Conservation (phyloP, 1,284 basidiomycete genomes). For the Apiotrichum montevideense region DNA sequence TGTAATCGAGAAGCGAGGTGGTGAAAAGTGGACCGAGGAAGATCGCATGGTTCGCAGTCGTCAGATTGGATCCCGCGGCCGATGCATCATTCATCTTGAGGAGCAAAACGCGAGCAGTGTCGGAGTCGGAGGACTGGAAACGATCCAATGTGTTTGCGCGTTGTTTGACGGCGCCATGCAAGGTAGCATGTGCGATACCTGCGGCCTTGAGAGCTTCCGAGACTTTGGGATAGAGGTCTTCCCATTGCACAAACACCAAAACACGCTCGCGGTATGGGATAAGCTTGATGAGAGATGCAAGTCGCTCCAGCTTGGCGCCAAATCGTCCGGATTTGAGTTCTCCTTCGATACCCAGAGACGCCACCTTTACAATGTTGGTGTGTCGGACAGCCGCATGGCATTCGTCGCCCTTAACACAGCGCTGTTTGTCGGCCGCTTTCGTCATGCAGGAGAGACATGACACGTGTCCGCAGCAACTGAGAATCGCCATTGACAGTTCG, state of each 20-base stretch:
- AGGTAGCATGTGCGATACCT: constrained; percentile 69
- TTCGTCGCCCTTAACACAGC: constrained; percentile 65
- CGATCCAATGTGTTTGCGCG: constrained; percentile 74
- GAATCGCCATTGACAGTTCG: constrained; percentile 66
- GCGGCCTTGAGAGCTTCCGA: constrained; percentile 69
- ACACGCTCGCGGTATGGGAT: constrained; percentile 73
- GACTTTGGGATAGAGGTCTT: constrained; percentile 84
- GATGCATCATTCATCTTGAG: constrained; percentile 90
- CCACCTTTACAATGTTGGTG: constrained; percentile 75
- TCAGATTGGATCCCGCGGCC: constrained; percentile 86
- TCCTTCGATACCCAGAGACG: constrained; percentile 78
- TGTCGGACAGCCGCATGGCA: constrained; percentile 66
- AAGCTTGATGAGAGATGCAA: constrained; percentile 74
- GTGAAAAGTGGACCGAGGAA: constrained; percentile 86
- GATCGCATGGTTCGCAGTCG: constrained; percentile 87
- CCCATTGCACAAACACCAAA: constrained; percentile 89
- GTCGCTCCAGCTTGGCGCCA: constrained; percentile 79
- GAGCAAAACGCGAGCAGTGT: constrained; percentile 61
- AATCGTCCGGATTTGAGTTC: constrained; percentile 67
- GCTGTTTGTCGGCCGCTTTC: constrained; percentile 65
- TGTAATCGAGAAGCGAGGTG: constrained; percentile 69
- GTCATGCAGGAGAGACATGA: constrained; percentile 71
- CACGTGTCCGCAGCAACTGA: constrained; percentile 84
- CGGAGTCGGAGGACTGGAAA: constrained; percentile 64
- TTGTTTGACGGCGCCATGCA: constrained; percentile 67